Evolutionary conservation across 352 stramenopile species (phyloP), one percentile per base, ranked within the genome.

Genomic region (Globisporangium iwayamae): DNA sequence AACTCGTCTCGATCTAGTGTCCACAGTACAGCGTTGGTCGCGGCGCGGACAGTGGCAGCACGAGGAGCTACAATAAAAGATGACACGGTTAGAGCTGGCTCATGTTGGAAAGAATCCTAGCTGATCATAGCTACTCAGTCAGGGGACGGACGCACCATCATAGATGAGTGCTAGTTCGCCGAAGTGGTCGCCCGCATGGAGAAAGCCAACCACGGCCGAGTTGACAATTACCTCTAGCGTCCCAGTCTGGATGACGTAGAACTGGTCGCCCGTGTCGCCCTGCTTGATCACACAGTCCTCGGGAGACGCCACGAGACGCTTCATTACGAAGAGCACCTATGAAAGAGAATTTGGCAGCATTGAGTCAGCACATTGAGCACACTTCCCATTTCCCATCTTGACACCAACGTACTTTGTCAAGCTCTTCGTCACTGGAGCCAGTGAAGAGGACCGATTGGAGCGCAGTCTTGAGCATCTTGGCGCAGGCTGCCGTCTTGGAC

Each of bases 221-320:
- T 92, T 92, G 54, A 92, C 83, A n/a, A 86, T 79, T 16, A 89
- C 81, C 47, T 92, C 83, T 4, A 89, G 77, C 9, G 70, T 83
- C 6, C 83, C 83, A 4, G 58, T 63, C 56, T 92, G 79, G 36
- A 92, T 68, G 41, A 92, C 81, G 75, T 98, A 98, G 58, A 99
- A 98, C 65, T 94, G 79, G 71, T 98, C 89, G 48, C 94, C 96
- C 0, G 88, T 74, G 62, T 96, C 91, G 11, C 93, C 91, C 67
- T 98, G 92, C 55, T 85, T 93, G 64, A 98, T 98, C 50, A 98
- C 95, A 4, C 85, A 78, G 25, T 98, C 82, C 36, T 89, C 90
- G 0, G 71, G 63, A 2, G 78, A 67, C 2, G 88, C 72, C 10
- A 72, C 65, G 28, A 92, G 68, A 11, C 76, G 68, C 61, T 91